Evolutionary conservation across 441 rosid species (phyloP).

Genomic region (Erodium texanum): DNA sequence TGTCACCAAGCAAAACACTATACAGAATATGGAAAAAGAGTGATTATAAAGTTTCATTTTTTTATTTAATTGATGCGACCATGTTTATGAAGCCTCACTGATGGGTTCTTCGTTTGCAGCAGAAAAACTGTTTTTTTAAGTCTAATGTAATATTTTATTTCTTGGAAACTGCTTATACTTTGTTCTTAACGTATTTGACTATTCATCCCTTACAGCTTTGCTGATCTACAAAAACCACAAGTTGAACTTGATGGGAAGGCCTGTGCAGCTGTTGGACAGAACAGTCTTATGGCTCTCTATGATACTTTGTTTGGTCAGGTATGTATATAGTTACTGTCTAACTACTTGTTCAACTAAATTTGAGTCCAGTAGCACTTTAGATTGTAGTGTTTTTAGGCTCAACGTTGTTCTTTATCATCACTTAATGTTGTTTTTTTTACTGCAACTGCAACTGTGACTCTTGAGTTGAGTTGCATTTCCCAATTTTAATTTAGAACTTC

Average conservation of each 20-base stretch:
- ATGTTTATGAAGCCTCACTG: too few relatives aligned
- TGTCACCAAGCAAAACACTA: not conserved
- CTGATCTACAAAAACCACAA: conserved; percentile 94
- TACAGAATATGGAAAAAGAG: not conserved
- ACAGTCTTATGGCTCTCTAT: conserved; percentile 87
- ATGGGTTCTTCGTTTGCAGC: too few relatives aligned
- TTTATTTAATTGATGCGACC: too few relatives aligned
- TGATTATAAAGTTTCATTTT: too few relatives aligned
- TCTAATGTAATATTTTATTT: not conserved
- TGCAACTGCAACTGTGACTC: not conserved
- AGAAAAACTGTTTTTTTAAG: too few relatives aligned
- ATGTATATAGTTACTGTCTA: conserved; percentile 9
- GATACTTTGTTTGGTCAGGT: conserved; percentile 89
- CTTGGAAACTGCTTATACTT: not conserved
- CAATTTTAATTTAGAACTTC: not conserved
- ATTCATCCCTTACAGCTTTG: conserved; percentile 46
- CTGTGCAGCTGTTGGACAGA: conserved; percentile 99
- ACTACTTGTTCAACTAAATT: not conserved
- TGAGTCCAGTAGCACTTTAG: not conserved
- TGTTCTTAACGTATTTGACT: not conserved
- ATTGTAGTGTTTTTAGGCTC: not conserved
- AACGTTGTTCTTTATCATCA: not conserved
- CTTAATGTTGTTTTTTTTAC: not conserved
- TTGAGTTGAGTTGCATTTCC: not conserved
- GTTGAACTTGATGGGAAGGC: conserved; percentile 90